phyloP scores from a whole-genome alignment of 1,139 yeast species.

The Candida frijolesensis region DNA sequence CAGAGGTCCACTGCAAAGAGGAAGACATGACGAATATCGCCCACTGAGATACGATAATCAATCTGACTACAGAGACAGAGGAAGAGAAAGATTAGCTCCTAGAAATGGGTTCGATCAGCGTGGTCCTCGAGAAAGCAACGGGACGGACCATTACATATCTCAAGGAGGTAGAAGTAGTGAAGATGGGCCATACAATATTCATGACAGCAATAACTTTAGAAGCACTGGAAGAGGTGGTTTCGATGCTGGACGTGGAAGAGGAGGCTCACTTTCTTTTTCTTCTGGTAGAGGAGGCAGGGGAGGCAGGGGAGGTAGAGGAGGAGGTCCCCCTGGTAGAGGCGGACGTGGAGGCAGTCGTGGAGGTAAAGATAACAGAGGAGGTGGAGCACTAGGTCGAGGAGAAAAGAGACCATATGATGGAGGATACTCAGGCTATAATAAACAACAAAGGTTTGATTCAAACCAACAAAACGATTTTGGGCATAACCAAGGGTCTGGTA shows the following conservation, averaged over 20 bases:
- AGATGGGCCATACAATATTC: neutral
- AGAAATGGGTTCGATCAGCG: neutral
- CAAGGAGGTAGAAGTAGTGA: conserved; percentile 3
- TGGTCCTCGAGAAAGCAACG: neutral
- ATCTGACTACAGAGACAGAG: conserved; percentile 16
- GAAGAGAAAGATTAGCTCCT: conserved; percentile 13
- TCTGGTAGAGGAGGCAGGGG: neutral
- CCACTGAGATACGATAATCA: neutral
- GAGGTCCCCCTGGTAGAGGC: neutral
- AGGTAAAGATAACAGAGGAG: conserved; percentile 1
- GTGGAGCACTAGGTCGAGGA: neutral
- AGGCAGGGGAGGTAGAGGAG: neutral
- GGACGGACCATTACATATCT: neutral
- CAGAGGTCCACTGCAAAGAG: neutral
- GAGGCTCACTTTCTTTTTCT: neutral
- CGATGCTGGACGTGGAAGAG: neutral
- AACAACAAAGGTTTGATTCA: neutral
- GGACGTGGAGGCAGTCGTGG: neutral
- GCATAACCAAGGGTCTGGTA: neutral
- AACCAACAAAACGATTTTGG: neutral
- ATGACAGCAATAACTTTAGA: neutral
- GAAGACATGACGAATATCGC: neutral
- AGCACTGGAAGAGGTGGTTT: neutral
- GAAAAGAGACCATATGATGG: neutral
- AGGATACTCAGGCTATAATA: neutral